These are phyloP conservation scores for Hevea brasiliensis DNA, from an alignment of 345 rosid species.

Conservation along the genomic window DNA sequence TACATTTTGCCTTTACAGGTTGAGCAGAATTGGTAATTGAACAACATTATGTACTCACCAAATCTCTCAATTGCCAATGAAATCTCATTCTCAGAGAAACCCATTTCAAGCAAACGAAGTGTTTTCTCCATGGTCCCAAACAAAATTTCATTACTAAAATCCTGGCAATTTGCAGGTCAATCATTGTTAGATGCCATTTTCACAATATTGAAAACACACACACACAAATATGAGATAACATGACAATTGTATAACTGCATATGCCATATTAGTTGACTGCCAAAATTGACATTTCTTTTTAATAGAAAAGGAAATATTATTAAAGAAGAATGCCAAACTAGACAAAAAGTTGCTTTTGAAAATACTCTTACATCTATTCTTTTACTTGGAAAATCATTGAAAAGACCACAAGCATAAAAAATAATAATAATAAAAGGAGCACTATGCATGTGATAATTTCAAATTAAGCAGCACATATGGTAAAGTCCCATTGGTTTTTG, in stretches of 20 bases:
- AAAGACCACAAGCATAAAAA: too few species aligned
- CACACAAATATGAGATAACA: neutral
- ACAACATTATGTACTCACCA: constrained; percentile 47
- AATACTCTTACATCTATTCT: too few species aligned
- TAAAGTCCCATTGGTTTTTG: neutral
- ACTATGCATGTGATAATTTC: neutral
- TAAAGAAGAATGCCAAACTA: too few species aligned
- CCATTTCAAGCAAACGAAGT: constrained; percentile 79
- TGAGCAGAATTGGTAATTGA: constrained; percentile 10
- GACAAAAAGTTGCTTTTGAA: too few species aligned
- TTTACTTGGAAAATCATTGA: too few species aligned
- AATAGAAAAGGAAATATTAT: too few species aligned
- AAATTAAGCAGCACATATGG: neutral
- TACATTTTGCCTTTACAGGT: neutral
- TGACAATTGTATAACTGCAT: neutral
- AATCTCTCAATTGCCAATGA: constrained; percentile 81
- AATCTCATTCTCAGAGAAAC: constrained; percentile 81
- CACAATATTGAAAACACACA: neutral
- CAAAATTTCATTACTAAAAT: constrained; percentile 52
- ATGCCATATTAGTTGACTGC: neutral
- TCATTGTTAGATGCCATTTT: constrained; percentile 13
- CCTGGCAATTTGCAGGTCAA: constrained; percentile 41
- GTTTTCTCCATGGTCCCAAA: constrained; percentile 86
- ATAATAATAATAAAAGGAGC: too few species aligned
- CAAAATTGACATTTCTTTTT: too few species aligned